Base-by-base conservation (phyloP, 192 early-diverging fungal species). In the Glomus cerebriforme region DNA sequence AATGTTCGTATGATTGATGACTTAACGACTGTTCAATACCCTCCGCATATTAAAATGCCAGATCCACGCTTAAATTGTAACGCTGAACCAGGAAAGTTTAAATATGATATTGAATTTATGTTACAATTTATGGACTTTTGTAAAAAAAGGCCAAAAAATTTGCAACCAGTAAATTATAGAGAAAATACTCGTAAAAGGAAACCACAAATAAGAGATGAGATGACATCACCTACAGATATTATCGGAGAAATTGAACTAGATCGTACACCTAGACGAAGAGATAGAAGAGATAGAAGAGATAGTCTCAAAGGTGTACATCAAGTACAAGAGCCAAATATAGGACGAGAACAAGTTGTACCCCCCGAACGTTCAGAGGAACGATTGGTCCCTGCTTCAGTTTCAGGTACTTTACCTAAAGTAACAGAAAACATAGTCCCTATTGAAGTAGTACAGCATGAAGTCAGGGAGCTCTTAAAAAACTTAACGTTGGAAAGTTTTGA, bases 401-500 rank as follows among this genome's bases (percentile, higher is more conserved):
- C 71, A 17, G 84, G 58, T 8, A 89, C 80, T 47, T 59, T 69
- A 31, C 43, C 80, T 15, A 82, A 85, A 80, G 31, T 73, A 7
- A 86, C 68, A 2, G 83, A 86, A 22, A 88, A 87, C 24, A 34
- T 82, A 12, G 69, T 86, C 10, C 73, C 82, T 26, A 81, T 86
- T 59, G 93, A 94, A 15, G 69, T 91, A 31, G 88, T 90, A 59
- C 87, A 90, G 59, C 92, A 93, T 29, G 93, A 96, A 89, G 91
- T 94, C 19, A 95, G 93, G 87, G 90, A 90, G 74, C 86, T 97
- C 26, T 86, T 99, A 73, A 99, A 99, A 90, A 99, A 99, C 90
- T 85, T 99, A 74, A 97, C 98, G 2, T 85, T 94, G 0, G 98
- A 99, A 80, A 96, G 94, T 85, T 99, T 99, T 81, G 94, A 95